phyloP scores from a whole-genome alignment of 176 grass and related monocot genomes.

The Olyra latifolia region DNA sequence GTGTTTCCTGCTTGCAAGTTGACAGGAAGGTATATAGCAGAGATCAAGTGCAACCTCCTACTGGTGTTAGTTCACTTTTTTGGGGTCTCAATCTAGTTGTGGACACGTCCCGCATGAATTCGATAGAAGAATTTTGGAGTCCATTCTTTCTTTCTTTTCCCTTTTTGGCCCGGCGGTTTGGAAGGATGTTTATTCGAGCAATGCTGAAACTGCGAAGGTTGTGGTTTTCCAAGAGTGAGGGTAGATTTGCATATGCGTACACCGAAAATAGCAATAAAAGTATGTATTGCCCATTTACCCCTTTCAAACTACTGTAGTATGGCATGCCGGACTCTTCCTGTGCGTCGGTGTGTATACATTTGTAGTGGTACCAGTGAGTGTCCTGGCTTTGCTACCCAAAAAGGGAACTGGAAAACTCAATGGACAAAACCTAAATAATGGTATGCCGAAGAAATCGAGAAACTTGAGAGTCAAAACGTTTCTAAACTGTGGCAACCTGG shows the following conservation, averaged over 20 bases:
- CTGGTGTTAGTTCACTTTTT: neutral
- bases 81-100: neutral
- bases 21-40: conserved; percentile 41
- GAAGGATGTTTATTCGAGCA: neutral
- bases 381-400: too few relatives aligned
- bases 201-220: neutral
- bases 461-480: too few relatives aligned
- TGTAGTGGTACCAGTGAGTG: neutral
- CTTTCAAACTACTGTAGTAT: too few relatives aligned
- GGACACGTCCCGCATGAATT: conserved; percentile 14
- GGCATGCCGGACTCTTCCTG: neutral
- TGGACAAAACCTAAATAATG: too few relatives aligned
- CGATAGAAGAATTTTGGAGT: conserved; percentile 29
- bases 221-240: conserved; percentile 24
- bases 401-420: too few relatives aligned
- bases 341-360: neutral
- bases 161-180: neutral
- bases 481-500: too few relatives aligned
- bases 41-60: neutral
- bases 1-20: neutral
- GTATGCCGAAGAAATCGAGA: too few relatives aligned
- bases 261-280: conserved; percentile 49
- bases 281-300: neutral
- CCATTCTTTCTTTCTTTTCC: conserved; percentile 1
- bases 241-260: conserved; percentile 32